Evolutionary conservation across 2,329 filamentous ascomycete genomes (phyloP), one percentile per base, ranked within the genome.

Genomic region (Aspergillus hiratsukae): DNA sequence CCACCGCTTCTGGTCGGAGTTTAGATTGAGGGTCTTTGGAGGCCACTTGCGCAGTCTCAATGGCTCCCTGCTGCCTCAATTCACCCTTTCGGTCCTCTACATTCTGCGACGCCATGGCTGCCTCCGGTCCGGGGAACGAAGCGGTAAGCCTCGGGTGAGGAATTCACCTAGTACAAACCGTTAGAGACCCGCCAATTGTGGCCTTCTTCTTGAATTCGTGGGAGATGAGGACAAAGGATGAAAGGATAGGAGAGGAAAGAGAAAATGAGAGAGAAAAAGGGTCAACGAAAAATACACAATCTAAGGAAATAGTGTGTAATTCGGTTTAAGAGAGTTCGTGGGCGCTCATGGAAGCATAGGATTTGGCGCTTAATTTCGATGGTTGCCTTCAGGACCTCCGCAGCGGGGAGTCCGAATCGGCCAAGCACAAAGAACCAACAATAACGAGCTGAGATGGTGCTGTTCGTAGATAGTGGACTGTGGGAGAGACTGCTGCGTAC

Each of bases 61-160:
- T 78, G 62, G 86, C 88, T 62, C 87, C 90, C 75, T 95, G 87
- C 73, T 87, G 82, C 83, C 91, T 95, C 74, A 90, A 82, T 82
- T 96, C 91, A 58, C 74, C 73, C 56, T 73, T 77, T 27, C 60
- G 52, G 41, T 61, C 61, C 50, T 68, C 66, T 56, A 64, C 61
- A 53, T 64, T 61, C 57, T 62, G 62, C 56, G 68, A 70, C 56
- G 70, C 69, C 69, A 72, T 72, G 48, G 58, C 57, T 61, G 43
- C 57, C 35, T 31, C n/a, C 21, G 37, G 48, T 49, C 41, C 31
- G 49, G 51, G 57, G 51, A 40, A 48, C n/a, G 54, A 45, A 45
- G 21, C 21, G 54, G 54, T 51, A 50, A 58, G 51, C 53, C 61
- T 59, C 55, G 45, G 63, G 55, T 58, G 58, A 53, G 58, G 31